Evolutionary conservation across 495 filamentous ascomycete species (phyloP).

Genomic region (Aspergillus biplanus): DNA sequence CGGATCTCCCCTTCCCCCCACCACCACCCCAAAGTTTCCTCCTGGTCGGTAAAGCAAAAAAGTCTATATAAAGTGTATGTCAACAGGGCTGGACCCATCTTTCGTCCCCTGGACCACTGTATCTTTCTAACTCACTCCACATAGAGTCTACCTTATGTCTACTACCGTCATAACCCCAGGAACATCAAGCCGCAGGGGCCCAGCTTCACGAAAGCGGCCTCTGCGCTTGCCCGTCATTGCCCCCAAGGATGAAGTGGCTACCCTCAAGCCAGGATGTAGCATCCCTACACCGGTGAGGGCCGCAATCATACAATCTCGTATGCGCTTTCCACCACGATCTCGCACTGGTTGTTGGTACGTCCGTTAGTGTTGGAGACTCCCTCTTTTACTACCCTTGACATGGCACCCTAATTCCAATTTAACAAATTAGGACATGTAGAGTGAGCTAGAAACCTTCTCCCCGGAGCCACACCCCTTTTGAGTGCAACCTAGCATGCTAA

Average conservation of each 20-base stretch:
- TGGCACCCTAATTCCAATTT: conserved; percentile 11
- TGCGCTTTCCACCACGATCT: conserved; percentile 57
- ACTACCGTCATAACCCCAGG: conserved; percentile 39
- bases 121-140: conserved; percentile 9
- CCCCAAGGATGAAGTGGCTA: conserved; percentile 45
- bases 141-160: conserved; percentile 11
- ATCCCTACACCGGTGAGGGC: conserved; percentile 25
- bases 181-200: conserved; percentile 41
- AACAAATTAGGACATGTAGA: conserved; percentile 49
- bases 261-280: conserved; percentile 9
- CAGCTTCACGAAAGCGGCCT: conserved; percentile 40
- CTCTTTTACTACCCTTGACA: conserved; percentile 20
- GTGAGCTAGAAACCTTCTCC: conserved; percentile 37
- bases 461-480: not conserved
- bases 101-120: conserved; percentile 3
- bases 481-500: conserved; percentile 19
- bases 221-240: conserved; percentile 52
- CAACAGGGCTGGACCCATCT: not conserved
- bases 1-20: not conserved
- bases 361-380: conserved; percentile 15
- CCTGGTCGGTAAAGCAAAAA: not conserved
- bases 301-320: conserved; percentile 42
- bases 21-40: not conserved
- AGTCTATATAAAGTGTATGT: conserved; percentile 1
- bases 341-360: conserved; percentile 59